Conservation (phyloP, 148 eudicot genomes). For the Tetragonia tetragonoides region DNA sequence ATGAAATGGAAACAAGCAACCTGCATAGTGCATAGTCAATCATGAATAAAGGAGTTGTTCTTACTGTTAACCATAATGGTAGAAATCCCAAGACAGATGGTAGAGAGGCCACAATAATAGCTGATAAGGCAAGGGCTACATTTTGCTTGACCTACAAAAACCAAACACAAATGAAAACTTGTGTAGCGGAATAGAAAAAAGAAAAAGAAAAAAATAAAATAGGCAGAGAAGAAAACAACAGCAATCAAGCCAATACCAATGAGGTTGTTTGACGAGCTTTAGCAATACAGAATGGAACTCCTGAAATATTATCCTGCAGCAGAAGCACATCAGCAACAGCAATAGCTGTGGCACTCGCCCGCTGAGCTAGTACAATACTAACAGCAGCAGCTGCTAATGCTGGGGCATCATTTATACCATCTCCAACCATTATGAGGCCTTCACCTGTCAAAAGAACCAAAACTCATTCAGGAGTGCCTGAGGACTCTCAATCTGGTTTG, state of each 20-base stretch:
- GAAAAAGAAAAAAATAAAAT: background rate
- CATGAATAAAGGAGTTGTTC: conserved; percentile 4
- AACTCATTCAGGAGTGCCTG: background rate
- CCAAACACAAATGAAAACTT: conserved; percentile 4
- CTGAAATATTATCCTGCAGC: conserved; percentile 85
- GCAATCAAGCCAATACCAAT: conserved; percentile 45
- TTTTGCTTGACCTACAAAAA: conserved; percentile 82
- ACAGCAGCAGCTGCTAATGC: conserved; percentile 98
- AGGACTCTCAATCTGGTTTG: conserved; percentile 6
- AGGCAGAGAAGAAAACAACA: background rate
- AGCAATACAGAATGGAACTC: conserved; percentile 85
- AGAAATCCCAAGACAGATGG: conserved; percentile 90
- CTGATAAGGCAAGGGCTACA: conserved; percentile 86
- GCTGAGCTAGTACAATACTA: conserved; percentile 85
- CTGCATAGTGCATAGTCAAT: background rate
- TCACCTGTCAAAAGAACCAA: conserved; percentile 45
- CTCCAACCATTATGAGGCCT: conserved; percentile 96
- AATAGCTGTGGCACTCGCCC: conserved; percentile 94
- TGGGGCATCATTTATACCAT: conserved; percentile 98
- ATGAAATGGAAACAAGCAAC: background rate
- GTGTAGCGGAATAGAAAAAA: background rate
- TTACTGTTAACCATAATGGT: conserved; percentile 94
- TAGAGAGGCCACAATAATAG: conserved; percentile 81
- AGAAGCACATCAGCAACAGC: conserved; percentile 96
- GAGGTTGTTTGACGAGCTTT: conserved; percentile 87